These are phyloP conservation scores for Cyclotella sp. DNA, from an alignment of 108 stramenopile species.

Conservation along the genomic window DNA sequence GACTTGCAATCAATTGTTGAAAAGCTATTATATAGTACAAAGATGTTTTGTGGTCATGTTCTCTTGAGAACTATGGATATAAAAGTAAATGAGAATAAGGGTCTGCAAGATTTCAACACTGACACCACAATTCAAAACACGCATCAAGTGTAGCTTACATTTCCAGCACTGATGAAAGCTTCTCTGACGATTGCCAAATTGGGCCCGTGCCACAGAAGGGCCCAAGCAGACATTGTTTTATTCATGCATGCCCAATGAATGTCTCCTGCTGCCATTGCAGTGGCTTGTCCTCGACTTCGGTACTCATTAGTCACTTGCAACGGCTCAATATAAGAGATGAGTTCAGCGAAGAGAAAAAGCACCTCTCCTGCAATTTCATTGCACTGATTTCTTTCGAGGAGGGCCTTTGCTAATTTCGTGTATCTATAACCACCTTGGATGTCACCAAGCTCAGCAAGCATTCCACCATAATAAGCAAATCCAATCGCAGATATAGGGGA, in stretches of 20 bases:
- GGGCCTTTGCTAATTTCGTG: constrained; percentile 10
- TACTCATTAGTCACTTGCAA: constrained; percentile 4
- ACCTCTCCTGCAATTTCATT: background rate
- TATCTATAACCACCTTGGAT: constrained; percentile 16
- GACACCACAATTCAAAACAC: too few species aligned
- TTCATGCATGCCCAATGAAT: background rate
- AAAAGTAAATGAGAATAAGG: background rate
- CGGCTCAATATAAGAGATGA: constrained; percentile 7
- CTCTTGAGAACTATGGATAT: background rate
- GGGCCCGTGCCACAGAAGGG: background rate
- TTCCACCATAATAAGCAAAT: constrained; percentile 20
- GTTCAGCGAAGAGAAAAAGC: background rate
- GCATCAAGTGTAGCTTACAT: too few species aligned
- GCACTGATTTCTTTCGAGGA: background rate
- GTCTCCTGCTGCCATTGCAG: constrained; percentile 19
- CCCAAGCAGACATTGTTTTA: background rate
- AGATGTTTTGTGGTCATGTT: background rate
- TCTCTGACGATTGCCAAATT: background rate
- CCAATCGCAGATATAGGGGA: constrained; percentile 12
- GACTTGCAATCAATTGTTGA: background rate
- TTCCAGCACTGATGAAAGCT: too few species aligned
- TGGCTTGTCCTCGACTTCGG: background rate
- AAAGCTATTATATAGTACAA: background rate
- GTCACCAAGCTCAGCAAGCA: constrained; percentile 2
- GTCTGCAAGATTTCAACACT: too few species aligned